A percentile compares a stretch with the other conserved stretches of the same genome.
Evolutionary conservation across 78 protist genomes (phyloP).

Genomic region (Ministeria vibrans): DNA sequence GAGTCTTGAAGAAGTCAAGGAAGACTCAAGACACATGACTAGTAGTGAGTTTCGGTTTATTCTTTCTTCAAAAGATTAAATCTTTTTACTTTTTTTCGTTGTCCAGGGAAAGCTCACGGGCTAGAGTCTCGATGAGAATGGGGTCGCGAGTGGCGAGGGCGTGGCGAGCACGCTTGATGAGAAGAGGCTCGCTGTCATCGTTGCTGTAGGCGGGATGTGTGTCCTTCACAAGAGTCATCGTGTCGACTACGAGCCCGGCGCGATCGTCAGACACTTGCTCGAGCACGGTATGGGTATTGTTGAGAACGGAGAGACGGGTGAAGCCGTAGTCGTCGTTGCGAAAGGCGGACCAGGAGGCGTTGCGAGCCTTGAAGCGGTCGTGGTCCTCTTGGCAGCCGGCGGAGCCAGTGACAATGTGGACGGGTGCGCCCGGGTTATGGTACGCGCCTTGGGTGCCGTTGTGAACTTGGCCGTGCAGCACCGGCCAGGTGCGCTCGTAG

Average conservation of each 20-base stretch:
- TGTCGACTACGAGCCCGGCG: not conserved
- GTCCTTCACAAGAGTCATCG: not conserved
- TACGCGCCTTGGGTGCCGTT: not conserved
- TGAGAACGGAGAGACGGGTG: not conserved
- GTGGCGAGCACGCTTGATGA: too few species aligned
- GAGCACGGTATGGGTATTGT: not conserved
- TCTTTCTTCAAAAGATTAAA: too few species aligned
- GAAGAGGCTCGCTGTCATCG: too few species aligned
- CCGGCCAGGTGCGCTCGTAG: constrained; percentile 7
- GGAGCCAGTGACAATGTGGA: constrained; percentile 1
- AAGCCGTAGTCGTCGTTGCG: not conserved
- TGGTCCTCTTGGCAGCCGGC: not conserved
- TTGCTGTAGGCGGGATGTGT: not conserved
- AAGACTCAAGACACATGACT: too few species aligned
- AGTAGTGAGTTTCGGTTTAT: too few species aligned
- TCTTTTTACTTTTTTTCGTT: too few species aligned
- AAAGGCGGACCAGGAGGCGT: not conserved
- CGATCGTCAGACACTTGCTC: not conserved
- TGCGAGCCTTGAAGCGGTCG: not conserved
- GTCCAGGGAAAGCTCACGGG: too few species aligned
- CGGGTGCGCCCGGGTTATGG: not conserved
- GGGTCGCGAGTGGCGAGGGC: too few species aligned
- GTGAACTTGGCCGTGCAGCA: not conserved
- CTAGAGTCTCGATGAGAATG: too few species aligned
- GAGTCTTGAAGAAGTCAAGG: too few species aligned